Percentiles rank a stretch among this genome's conserved stretches.
These are phyloP conservation scores for Tuber indicum DNA, from an alignment of 495 filamentous ascomycete genomes.

Conservation along the genomic window DNA sequence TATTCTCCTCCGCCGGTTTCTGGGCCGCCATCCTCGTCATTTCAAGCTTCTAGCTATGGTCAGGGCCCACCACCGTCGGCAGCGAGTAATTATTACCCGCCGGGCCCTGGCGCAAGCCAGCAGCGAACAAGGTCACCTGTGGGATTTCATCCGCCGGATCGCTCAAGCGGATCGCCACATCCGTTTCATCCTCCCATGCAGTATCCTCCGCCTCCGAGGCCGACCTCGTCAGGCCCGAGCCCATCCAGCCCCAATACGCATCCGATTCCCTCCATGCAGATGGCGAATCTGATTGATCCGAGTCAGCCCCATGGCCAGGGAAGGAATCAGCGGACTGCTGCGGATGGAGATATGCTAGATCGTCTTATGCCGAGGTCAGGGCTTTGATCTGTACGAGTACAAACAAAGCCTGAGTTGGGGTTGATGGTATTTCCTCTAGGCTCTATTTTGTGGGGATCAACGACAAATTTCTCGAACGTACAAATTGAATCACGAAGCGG, in stretches of 20 bases:
- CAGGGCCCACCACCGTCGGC: slow-evolving; percentile 36
- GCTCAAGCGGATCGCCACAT: slow-evolving; percentile 37
- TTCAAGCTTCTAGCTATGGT: slow-evolving; percentile 27
- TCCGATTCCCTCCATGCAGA: slow-evolving; percentile 39
- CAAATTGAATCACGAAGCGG: slow-evolving; percentile 29
- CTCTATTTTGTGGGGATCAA: slow-evolving; percentile 43
- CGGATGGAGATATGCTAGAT: slow-evolving; percentile 40
- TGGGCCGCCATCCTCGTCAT: slow-evolving; percentile 34
- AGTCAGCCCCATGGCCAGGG: slow-evolving; percentile 23
- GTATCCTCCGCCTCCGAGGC: slow-evolving; percentile 25
- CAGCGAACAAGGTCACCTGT: slow-evolving; percentile 40
- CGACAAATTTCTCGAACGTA: slow-evolving; percentile 45
- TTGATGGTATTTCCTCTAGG: slow-evolving; percentile 34
- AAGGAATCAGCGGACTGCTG: slow-evolving; percentile 30
- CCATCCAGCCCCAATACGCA: slow-evolving; percentile 32
- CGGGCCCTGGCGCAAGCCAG: slow-evolving; percentile 30
- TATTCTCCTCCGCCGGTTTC: slow-evolving; percentile 39
- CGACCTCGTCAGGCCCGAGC: slow-evolving; percentile 36
- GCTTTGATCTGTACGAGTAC: slow-evolving; percentile 46
- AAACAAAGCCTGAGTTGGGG: slow-evolving; percentile 39
- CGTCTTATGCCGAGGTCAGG: slow-evolving; percentile 37
- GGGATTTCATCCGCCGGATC: slow-evolving; percentile 38
- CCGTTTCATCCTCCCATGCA: slow-evolving; percentile 41
- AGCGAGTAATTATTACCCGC: slow-evolving; percentile 41
- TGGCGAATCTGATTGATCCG: slow-evolving; percentile 38